phyloP scores from a whole-genome alignment of 108 stramenopile species.

The Fragilaria crotonensis region DNA sequence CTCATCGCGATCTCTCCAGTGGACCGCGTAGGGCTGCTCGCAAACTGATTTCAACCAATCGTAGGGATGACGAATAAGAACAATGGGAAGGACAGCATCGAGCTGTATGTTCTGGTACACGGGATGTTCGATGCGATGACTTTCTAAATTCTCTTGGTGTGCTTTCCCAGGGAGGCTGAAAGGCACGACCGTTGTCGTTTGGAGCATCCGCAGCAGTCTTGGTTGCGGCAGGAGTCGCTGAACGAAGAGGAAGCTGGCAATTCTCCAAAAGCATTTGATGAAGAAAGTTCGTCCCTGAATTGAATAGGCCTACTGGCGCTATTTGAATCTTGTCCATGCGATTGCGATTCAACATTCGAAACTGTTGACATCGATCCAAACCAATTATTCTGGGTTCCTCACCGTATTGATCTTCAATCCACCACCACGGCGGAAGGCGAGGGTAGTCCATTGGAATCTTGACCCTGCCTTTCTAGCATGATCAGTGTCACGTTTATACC shows the following conservation, averaged over 20 bases:
- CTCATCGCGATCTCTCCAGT: neutral
- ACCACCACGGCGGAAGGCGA: constrained; percentile 17
- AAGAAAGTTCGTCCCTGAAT: constrained; percentile 56
- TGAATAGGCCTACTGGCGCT: constrained; percentile 54
- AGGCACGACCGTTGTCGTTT: neutral
- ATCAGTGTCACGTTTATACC: neutral
- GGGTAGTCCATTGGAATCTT: neutral
- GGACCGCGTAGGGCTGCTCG: constrained; percentile 26
- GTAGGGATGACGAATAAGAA: constrained; percentile 41
- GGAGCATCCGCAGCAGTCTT: no score
- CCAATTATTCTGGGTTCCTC: constrained; percentile 18
- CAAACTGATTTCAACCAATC: constrained; percentile 57
- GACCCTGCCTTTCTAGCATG: neutral
- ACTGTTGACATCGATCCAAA: constrained; percentile 12
- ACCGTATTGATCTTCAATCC: constrained; percentile 13
- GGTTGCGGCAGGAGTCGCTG: neutral
- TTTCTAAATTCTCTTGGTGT: constrained; percentile 25
- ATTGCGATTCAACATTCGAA: constrained; percentile 8
- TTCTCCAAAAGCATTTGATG: constrained; percentile 30
- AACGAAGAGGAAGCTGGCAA: constrained; percentile 11
- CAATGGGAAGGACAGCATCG: constrained; percentile 26
- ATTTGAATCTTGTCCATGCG: constrained; percentile 18
- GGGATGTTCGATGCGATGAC: neutral
- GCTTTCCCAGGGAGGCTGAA: constrained; percentile 36
- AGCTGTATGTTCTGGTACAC: neutral